Evolutionary conservation across 1,284 basidiomycete genomes (phyloP).

Genomic region (Pholiota adiposa): DNA sequence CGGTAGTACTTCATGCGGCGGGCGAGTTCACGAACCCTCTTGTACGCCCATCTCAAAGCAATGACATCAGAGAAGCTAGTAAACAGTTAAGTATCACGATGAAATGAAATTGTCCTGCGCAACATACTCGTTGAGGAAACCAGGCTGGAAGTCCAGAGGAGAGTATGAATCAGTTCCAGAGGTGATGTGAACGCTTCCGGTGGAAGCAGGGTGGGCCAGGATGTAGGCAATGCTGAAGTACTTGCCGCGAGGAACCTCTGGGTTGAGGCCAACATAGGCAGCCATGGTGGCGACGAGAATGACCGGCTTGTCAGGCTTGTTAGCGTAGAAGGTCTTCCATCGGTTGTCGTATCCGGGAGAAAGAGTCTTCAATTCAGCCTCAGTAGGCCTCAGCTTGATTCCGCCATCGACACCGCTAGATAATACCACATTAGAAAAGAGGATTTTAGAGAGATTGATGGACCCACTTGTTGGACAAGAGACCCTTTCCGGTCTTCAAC

Average conservation of each 20-base stretch:
- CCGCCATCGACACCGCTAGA: slow-evolving; percentile 41
- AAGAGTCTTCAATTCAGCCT: slow-evolving; percentile 37
- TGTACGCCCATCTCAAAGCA: slow-evolving; percentile 59
- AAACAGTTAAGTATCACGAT: background rate
- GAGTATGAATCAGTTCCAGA: slow-evolving; percentile 39
- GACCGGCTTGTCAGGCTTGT: slow-evolving; percentile 41
- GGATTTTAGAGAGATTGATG: background rate
- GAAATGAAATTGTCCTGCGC: background rate
- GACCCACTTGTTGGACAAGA: slow-evolving; percentile 41
- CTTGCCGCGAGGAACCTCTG: slow-evolving; percentile 31
- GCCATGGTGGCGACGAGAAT: slow-evolving; percentile 33
- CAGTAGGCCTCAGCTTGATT: slow-evolving; percentile 43
- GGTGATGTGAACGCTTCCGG: slow-evolving; percentile 48
- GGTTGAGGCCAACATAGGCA: slow-evolving; percentile 31
- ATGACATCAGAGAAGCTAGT: slow-evolving; percentile 56
- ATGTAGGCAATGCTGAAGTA: slow-evolving; percentile 33
- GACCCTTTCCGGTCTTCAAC: background rate
- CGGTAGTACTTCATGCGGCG: slow-evolving; percentile 60
- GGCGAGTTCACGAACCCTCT: slow-evolving; percentile 56
- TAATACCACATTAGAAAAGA: background rate
- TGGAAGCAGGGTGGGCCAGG: slow-evolving; percentile 43
- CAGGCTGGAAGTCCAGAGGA: slow-evolving; percentile 40
- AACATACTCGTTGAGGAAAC: slow-evolving; percentile 36
- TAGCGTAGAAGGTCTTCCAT: slow-evolving; percentile 43
- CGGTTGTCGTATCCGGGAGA: slow-evolving; percentile 38